Percentiles rank a stretch among this genome's conserved stretches.
Evolutionary conservation across 148 eudicot genomes (phyloP).

Genomic region (Rhododendron henanense): DNA sequence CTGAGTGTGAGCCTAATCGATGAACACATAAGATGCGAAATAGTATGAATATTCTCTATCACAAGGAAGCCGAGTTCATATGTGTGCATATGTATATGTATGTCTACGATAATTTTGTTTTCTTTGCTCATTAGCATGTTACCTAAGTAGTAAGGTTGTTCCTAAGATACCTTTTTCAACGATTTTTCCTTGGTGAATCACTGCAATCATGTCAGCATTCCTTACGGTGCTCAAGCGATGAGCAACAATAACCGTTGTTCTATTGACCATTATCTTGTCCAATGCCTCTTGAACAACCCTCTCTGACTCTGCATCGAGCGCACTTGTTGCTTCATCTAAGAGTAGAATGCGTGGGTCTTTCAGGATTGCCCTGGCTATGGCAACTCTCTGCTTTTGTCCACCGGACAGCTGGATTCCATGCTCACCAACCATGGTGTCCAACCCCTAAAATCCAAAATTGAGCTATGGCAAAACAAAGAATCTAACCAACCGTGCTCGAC

Average conservation of each 20-base stretch:
- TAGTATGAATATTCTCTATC: not conserved
- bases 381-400: slow-evolving; percentile 88
- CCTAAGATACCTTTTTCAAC: slow-evolving; percentile 63
- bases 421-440: slow-evolving; percentile 84
- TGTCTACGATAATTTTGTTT: not conserved
- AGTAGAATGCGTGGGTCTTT: slow-evolving; percentile 79
- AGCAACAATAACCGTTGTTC: slow-evolving; percentile 80
- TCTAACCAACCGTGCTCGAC: not conserved
- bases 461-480: not conserved
- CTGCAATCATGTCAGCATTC: slow-evolving; percentile 77
- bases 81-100: not conserved
- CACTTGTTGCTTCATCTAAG: slow-evolving; percentile 91
- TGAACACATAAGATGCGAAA: not conserved
- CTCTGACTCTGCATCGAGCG: slow-evolving; percentile 86
- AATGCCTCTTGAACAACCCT: slow-evolving; percentile 80
- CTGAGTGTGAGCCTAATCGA: slow-evolving; percentile 52
- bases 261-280: slow-evolving; percentile 65
- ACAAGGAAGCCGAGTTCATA: not conserved
- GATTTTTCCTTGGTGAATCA: slow-evolving; percentile 68
- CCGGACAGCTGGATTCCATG: slow-evolving; percentile 86
- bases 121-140: not conserved
- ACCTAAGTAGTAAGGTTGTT: not conserved
- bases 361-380: slow-evolving; percentile 81
- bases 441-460: slow-evolving; percentile 34
- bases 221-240: slow-evolving; percentile 79